These are phyloP conservation scores for Pisolithus orientalis DNA, from an alignment of 768 basidiomycete genomes.

Conservation along the genomic window DNA sequence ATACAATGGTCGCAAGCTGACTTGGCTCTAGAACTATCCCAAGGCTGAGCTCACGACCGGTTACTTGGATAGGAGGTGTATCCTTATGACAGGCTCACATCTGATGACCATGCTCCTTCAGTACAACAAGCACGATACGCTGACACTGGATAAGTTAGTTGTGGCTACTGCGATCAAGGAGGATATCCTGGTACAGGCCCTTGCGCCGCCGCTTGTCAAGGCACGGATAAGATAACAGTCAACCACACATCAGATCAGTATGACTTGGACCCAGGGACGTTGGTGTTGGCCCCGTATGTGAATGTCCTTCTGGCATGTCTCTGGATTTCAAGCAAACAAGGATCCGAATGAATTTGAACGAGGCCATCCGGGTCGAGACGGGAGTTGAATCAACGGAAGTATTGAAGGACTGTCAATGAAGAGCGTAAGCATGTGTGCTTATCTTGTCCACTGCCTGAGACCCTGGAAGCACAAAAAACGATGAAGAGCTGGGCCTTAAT, in stretches of 20 bases:
- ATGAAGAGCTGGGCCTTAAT: conserved; percentile 92
- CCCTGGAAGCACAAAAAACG: conserved; percentile 93
- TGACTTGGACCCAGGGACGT: conserved; percentile 78
- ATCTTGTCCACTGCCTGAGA: conserved; percentile 35
- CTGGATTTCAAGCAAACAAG: conserved; percentile 89
- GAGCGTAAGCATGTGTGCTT: conserved; percentile 82
- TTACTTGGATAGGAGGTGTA: conserved; percentile 91
- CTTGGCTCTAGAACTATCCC: conserved; percentile 98
- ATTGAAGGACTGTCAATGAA: conserved; percentile 89
- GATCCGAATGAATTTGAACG: conserved; percentile 85
- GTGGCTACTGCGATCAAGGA: conserved; percentile 76
- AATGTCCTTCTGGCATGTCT: not conserved
- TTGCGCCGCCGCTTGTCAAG: conserved; percentile 60
- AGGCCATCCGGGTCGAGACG: conserved; percentile 89
- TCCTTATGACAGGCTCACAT: conserved; percentile 90
- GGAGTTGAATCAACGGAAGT: conserved; percentile 88
- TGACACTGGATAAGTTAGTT: conserved; percentile 74
- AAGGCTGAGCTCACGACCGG: conserved; percentile 95
- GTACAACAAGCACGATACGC: conserved; percentile 87
- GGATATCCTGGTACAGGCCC: conserved; percentile 68
- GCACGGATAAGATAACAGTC: conserved; percentile 79
- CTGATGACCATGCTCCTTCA: conserved; percentile 91
- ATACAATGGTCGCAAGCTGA: conserved; percentile 90
- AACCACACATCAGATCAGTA: conserved; percentile 87
- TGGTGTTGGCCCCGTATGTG: too few species aligned